phyloP scores from a whole-genome alignment of 148 eudicot species.

The Rhododendron ovatum region DNA sequence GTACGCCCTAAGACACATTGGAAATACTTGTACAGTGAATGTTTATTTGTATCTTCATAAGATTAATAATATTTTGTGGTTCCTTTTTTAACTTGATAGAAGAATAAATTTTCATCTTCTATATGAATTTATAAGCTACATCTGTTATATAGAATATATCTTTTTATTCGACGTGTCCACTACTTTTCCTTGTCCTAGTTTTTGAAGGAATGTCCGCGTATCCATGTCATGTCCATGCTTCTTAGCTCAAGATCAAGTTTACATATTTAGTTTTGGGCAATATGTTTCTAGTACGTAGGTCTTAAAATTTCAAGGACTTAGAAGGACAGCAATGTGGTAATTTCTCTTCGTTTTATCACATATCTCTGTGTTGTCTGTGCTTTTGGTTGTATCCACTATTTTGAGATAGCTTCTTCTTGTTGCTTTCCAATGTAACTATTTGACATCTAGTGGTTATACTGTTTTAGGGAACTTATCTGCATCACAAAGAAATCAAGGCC shows the following conservation, averaged over 20 bases:
- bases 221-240: background rate
- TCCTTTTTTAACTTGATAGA: background rate
- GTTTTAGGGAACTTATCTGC: constrained; percentile 77
- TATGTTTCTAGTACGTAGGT: background rate
- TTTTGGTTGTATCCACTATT: background rate
- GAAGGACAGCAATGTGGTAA: background rate
- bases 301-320: background rate
- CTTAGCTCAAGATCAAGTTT: background rate
- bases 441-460: constrained; percentile 8
- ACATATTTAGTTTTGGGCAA: background rate
- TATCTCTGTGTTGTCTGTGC: background rate
- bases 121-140: background rate
- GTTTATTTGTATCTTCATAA: background rate
- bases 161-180: background rate
- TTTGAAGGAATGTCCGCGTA: background rate
- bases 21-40: background rate
- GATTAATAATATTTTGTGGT: background rate
- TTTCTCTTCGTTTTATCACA: background rate
- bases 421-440: background rate
- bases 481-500: constrained; percentile 92
- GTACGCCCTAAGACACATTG: background rate
- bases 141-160: background rate
- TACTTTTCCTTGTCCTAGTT: background rate
- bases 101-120: background rate
- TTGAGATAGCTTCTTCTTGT: background rate